Evolutionary conservation across 768 basidiomycete genomes (phyloP).

Genomic region (Lyophyllum shimeji): DNA sequence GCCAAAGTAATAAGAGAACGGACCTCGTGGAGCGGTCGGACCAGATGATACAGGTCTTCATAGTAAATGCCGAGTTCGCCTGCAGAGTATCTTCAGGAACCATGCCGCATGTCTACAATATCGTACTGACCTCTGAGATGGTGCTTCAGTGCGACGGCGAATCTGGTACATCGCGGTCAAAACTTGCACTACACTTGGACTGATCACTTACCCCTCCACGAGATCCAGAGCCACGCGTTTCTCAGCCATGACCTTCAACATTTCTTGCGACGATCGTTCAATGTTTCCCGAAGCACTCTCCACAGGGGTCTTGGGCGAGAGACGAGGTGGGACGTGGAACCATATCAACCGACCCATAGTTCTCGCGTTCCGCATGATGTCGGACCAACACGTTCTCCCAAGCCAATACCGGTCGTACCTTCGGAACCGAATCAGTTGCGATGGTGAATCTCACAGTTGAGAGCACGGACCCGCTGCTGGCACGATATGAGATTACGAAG

Average conservation of each 20-base stretch:
- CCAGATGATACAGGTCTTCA: slow-evolving; percentile 58
- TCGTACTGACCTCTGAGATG: slow-evolving; percentile 50
- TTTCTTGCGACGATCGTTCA: slow-evolving; percentile 38
- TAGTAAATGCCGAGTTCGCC: slow-evolving; percentile 63
- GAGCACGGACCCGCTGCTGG: slow-evolving; percentile 50
- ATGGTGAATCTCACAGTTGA: not conserved
- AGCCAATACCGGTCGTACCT: slow-evolving; percentile 69
- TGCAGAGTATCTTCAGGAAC: slow-evolving; percentile 16
- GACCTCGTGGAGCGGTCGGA: slow-evolving; percentile 57
- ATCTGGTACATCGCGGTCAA: slow-evolving; percentile 32
- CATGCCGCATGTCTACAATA: not conserved
- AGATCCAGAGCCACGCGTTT: slow-evolving; percentile 61
- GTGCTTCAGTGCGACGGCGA: slow-evolving; percentile 58
- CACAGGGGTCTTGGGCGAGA: slow-evolving; percentile 38
- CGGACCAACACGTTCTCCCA: slow-evolving; percentile 55
- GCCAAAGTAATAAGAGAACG: slow-evolving; percentile 9
- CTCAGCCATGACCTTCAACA: slow-evolving; percentile 55
- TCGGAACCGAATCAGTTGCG: not conserved
- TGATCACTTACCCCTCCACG: slow-evolving; percentile 48
- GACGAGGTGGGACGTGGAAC: slow-evolving; percentile 58
- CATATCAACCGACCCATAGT: slow-evolving; percentile 55
- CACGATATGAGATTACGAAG: slow-evolving; percentile 68
- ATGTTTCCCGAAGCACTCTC: slow-evolving; percentile 31
- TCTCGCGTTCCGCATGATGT: slow-evolving; percentile 50
- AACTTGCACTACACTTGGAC: not conserved